Evolutionary conservation across 306 rosid genomes (phyloP), one percentile per base, ranked within the genome.

Genomic region (Clitoria ternatea): DNA sequence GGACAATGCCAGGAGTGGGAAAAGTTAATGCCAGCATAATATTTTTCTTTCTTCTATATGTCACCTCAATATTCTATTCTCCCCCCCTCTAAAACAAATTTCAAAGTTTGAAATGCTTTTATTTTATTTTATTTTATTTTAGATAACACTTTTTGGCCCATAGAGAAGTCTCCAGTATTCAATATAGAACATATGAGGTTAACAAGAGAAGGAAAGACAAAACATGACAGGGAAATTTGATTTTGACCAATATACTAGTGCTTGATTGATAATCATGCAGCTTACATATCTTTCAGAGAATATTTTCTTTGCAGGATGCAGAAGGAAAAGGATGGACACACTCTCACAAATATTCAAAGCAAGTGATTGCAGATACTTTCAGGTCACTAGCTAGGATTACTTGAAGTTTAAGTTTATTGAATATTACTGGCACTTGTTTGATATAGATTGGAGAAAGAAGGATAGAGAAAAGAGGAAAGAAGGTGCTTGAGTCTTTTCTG

Each of bases 1-100:
- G 88, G 79, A 63, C 84, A 70, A 62, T 11, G 70, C 73, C 62
- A 64, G 74, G 33, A 62, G 76, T 77, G 30, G 62, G 56, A 36
- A 74, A 72, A 66, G 78, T 70, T 53, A 32, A 47, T 70, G 52
- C 79, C 76, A 35, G 48, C 66, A 50, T 47, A 73, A 37, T 37
- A 48, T 49, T 24, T 62, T 13, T 43, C 30, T 37, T 66, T 77
- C 48, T 52, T 43, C 63, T 33, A 17, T 35, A 22, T 47, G 70
- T 62, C 22, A 27, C 56, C 64, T 40, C 27, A 35, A 5, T 50
- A 71, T 70, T 75, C 73, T 70, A 42, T 52, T 39, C 69, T 37
- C 48, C 48, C 49, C 48, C 49, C 10, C 57, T 20, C 26, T 3
- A 1, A 59, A 61, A 19, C 29, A 73, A 53, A 11, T 45, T 61